Conservation (phyloP, 495 filamentous ascomycete genomes). For the Xylaria nigripes region DNA sequence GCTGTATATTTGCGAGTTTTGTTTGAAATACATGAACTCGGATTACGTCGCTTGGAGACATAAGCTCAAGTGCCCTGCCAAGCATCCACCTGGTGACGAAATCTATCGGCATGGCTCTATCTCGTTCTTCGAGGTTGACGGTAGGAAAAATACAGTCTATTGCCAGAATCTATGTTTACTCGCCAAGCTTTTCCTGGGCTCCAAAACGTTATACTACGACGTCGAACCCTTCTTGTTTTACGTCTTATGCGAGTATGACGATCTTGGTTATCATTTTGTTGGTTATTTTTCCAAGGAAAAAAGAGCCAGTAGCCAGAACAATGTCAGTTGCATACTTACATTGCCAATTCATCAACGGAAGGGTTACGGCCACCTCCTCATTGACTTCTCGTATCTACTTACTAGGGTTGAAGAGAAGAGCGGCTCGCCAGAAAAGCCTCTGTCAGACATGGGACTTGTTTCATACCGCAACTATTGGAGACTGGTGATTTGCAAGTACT, state of each 20-base stretch:
- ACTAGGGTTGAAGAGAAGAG: conserved; percentile 90
- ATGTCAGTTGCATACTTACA: conserved; percentile 94
- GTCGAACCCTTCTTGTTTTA: conserved; percentile 98
- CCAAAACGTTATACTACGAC: conserved; percentile 97
- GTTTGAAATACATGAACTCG: conserved; percentile 98
- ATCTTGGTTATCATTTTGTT: conserved; percentile 91
- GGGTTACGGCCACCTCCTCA: conserved; percentile 91
- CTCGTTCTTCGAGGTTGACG: conserved; percentile 95
- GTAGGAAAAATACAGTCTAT: conserved; percentile 91
- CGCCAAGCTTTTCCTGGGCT: conserved; percentile 92
- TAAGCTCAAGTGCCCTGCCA: conserved; percentile 94
- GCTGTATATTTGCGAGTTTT: conserved; percentile 98
- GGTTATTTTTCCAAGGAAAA: conserved; percentile 99
- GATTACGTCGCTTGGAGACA: conserved; percentile 97
- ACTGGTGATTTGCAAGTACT: conserved; percentile 67
- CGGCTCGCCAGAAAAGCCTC: conserved; percentile 92
- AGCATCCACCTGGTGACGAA: conserved; percentile 93
- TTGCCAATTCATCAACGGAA: conserved; percentile 94
- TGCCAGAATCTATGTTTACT: conserved; percentile 96
- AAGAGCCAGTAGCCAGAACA: conserved; percentile 87
- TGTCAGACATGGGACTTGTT: conserved; percentile 95
- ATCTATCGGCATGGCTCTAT: conserved; percentile 93
- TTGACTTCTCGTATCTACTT: conserved; percentile 95
- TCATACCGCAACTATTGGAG: conserved; percentile 98
- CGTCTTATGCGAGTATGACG: conserved; percentile 93